Conservation (phyloP, 2,329 filamentous ascomycete genomes). For the Mariannaea sp. region DNA sequence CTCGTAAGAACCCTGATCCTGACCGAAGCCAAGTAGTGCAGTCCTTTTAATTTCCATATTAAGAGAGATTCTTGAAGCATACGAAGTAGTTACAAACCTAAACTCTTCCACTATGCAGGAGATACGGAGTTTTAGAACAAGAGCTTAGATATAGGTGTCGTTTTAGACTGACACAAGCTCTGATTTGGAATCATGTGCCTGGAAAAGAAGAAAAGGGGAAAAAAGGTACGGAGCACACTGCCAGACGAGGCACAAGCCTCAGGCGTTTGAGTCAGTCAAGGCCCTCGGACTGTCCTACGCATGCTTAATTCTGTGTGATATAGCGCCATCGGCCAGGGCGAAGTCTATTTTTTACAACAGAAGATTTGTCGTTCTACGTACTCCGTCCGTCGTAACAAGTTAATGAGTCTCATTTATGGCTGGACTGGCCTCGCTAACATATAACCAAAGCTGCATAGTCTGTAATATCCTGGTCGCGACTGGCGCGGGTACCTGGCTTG, state of each 20-base stretch:
- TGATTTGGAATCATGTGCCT: background rate
- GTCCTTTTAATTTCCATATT: background rate
- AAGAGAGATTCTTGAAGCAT: background rate
- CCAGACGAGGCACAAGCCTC: too few species aligned
- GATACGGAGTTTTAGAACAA: too few species aligned
- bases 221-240: background rate
- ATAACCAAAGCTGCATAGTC: too few species aligned
- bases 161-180: background rate
- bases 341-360: background rate
- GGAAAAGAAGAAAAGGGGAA: background rate
- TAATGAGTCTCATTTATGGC: too few species aligned
- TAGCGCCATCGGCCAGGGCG: background rate
- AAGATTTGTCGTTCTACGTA: too few species aligned
- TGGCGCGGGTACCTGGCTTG: too few species aligned
- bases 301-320: background rate
- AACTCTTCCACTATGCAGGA: too few species aligned
- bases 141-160: conserved; percentile 4
- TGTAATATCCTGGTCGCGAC: too few species aligned
- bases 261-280: too few species aligned
- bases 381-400: too few species aligned
- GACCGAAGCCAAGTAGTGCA: background rate
- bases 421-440: background rate
- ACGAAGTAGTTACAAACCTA: too few species aligned
- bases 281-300: background rate
- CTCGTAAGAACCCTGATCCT: background rate